A percentile compares a stretch with the other conserved stretches of the same genome.
phyloP scores from a whole-genome alignment of 129 eudicot species.

The Flaveria brownii region DNA sequence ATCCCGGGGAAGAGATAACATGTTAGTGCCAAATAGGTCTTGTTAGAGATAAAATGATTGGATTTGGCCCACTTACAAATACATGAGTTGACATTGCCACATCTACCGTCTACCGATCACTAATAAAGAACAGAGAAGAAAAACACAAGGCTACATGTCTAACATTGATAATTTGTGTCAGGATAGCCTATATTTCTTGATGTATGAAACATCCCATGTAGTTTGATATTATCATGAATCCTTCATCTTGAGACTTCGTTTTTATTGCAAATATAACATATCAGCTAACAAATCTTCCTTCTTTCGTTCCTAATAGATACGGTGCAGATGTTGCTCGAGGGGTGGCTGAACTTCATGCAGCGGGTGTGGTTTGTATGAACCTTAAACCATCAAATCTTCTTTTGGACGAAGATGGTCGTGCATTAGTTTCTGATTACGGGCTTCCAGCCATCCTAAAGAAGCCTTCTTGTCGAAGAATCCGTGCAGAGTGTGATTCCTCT shows the following conservation, averaged over 20 bases:
- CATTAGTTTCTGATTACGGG: slow-evolving; percentile 96
- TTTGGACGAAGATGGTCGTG: slow-evolving; percentile 82
- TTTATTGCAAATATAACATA: slow-evolving; percentile 15
- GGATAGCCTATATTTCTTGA: background rate
- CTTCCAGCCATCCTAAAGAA: slow-evolving; percentile 92
- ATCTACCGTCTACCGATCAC: background rate
- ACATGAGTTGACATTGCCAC: background rate
- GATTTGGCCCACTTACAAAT: background rate
- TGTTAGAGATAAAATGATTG: background rate
- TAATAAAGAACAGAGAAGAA: background rate
- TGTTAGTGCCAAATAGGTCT: background rate
- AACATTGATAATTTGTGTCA: background rate
- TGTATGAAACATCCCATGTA: background rate
- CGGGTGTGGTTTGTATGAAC: slow-evolving; percentile 96
- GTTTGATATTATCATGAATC: background rate
- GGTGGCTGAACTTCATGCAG: slow-evolving; percentile 98
- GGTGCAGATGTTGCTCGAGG: slow-evolving; percentile 99
- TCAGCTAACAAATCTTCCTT: slow-evolving; percentile 19
- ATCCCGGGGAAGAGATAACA: background rate
- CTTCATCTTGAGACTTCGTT: background rate
- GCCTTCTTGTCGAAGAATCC: slow-evolving; percentile 74
- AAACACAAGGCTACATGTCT: slow-evolving; percentile 2
- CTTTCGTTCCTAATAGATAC: slow-evolving; percentile 49
- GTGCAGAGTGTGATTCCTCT: slow-evolving; percentile 74
- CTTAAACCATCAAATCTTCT: slow-evolving; percentile 97